A percentile compares a stretch with the other conserved stretches of the same genome.
phyloP scores from a whole-genome alignment of 352 stramenopile genomes.

The Globisporangium nodosum region DNA sequence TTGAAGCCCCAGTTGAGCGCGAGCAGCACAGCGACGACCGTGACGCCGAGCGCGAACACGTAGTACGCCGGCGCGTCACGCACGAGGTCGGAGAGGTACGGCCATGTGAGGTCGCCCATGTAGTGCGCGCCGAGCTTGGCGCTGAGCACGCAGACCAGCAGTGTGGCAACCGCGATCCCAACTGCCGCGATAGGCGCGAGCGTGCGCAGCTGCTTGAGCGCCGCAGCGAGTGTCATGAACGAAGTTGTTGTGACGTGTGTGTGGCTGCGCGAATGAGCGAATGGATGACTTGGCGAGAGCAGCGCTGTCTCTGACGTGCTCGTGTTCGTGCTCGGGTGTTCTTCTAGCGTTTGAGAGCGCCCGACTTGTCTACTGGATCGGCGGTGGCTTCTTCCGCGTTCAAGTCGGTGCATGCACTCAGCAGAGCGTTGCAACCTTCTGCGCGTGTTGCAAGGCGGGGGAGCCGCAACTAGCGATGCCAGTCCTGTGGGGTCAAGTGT shows the following conservation, averaged over 20 bases:
- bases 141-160: slow-evolving; percentile 39
- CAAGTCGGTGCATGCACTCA: too few species aligned
- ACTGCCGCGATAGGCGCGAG: slow-evolving; percentile 28
- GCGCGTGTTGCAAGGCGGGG: too few species aligned
- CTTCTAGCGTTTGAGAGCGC: too few species aligned
- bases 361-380: too few species aligned
- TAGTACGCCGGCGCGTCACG: slow-evolving; percentile 32
- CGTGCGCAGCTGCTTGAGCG: slow-evolving; percentile 1
- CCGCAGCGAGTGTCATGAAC: background rate
- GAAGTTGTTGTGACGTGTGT: background rate
- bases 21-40: slow-evolving; percentile 24
- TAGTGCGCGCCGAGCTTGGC: slow-evolving; percentile 34
- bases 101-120: slow-evolving; percentile 38
- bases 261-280: slow-evolving; percentile 5
- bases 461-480: too few species aligned
- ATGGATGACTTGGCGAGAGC: background rate
- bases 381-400: too few species aligned
- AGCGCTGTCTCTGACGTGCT: too few species aligned
- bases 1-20: slow-evolving; percentile 40
- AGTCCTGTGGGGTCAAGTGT: too few species aligned
- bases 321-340: too few species aligned
- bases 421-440: too few species aligned
- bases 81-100: slow-evolving; percentile 51
- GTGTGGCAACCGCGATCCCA: slow-evolving; percentile 21
- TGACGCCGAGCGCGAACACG: slow-evolving; percentile 31